Evolutionary conservation across 805 yeast species (phyloP).

Genomic region (Candida nonsorbophila): DNA sequence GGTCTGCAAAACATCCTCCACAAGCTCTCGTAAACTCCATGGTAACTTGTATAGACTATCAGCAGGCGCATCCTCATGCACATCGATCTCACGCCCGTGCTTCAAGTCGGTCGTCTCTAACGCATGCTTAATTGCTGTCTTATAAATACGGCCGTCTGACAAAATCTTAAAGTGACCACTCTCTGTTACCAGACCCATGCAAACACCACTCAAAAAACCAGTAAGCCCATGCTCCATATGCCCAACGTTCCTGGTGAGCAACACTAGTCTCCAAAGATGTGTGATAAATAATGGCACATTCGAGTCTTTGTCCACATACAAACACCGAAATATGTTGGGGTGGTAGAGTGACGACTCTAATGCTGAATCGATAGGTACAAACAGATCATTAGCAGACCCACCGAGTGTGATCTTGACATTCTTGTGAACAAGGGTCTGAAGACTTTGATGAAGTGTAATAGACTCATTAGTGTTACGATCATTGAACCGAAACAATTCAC

Average conservation of each 20-base stretch:
- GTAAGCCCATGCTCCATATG: slow-evolving; percentile 24
- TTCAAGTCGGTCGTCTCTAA: slow-evolving; percentile 32
- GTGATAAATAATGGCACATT: slow-evolving; percentile 23
- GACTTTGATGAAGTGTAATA: slow-evolving; percentile 11
- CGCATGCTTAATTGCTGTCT: slow-evolving; percentile 22
- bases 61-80: slow-evolving; percentile 4
- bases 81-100: slow-evolving; percentile 8
- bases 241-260: slow-evolving; percentile 32
- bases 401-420: slow-evolving; percentile 32
- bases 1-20: slow-evolving; percentile 27
- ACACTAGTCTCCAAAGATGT: slow-evolving; percentile 19
- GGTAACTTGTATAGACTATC: slow-evolving; percentile 23
- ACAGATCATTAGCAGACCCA: slow-evolving; percentile 30
- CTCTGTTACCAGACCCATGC: slow-evolving; percentile 17
- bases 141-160: slow-evolving; percentile 19
- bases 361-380: slow-evolving; percentile 30
- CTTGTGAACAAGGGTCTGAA: slow-evolving; percentile 14
- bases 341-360: slow-evolving; percentile 24
- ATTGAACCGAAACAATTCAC: slow-evolving; percentile 30
- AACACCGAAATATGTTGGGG: slow-evolving; percentile 30
- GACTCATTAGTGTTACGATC: slow-evolving; percentile 14
- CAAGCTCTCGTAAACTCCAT: slow-evolving; percentile 33
- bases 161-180: slow-evolving; percentile 26
- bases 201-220: slow-evolving; percentile 22
- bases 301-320: slow-evolving; percentile 12